A percentile compares a stretch with the other conserved stretches of the same genome.
These are phyloP conservation scores for Tephrocybe sp. DNA, from an alignment of 768 basidiomycete species.

Conservation along the genomic window DNA sequence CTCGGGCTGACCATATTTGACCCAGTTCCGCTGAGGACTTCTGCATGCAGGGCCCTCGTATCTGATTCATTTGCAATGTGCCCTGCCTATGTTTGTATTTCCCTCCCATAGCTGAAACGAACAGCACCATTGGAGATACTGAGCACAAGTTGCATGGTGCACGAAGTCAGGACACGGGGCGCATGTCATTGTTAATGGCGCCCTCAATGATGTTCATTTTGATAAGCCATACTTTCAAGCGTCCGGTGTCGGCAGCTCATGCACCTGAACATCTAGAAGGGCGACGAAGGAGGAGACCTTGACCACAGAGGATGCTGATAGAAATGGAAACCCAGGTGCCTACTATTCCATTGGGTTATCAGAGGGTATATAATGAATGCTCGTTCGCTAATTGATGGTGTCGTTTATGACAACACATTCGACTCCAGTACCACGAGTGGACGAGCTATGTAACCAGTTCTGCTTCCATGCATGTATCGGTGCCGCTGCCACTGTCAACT, in stretches of 20 bases:
- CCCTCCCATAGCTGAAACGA: conserved; percentile 18
- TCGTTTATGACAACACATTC: conserved; percentile 68
- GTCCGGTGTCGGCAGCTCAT: conserved; percentile 67
- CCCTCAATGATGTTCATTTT: conserved; percentile 68
- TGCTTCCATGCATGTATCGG: conserved; percentile 75
- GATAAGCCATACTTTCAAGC: conserved; percentile 68
- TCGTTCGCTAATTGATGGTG: conserved; percentile 55
- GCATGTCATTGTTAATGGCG: conserved; percentile 67
- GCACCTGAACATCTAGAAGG: conserved; percentile 52
- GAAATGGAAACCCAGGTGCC: conserved; percentile 46
- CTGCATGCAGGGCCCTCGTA: conserved; percentile 67
- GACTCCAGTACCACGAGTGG: conserved; percentile 72
- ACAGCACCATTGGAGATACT: conserved; percentile 61
- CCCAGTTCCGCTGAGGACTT: conserved; percentile 62
- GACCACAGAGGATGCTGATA: conserved; percentile 73
- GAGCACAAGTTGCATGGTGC: conserved; percentile 80
- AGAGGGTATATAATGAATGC: background rate
- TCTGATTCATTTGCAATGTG: conserved; percentile 9
- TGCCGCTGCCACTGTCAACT: conserved; percentile 53
- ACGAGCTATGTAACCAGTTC: conserved; percentile 67
- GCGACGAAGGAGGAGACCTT: conserved; percentile 70
- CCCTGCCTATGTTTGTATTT: background rate
- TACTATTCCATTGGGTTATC: background rate
- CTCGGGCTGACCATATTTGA: background rate
- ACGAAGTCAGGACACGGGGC: conserved; percentile 71